Conservation (phyloP, 2,329 filamentous ascomycete species). For the Fusarium redolens region DNA sequence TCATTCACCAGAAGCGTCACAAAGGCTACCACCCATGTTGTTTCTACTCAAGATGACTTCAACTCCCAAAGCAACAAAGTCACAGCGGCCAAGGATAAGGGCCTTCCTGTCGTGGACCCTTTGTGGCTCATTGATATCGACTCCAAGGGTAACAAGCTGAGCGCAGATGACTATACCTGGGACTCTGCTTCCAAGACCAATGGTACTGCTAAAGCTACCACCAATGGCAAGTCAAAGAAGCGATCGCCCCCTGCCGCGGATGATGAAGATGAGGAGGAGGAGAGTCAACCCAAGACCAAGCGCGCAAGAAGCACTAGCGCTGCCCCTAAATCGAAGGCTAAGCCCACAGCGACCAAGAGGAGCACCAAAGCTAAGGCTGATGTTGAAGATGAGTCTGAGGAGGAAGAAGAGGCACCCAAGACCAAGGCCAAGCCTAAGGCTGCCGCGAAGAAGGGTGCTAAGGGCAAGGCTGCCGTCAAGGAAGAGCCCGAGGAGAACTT, state of each 20-base stretch:
- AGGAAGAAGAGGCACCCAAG: constrained; percentile 25
- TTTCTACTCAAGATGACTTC: constrained; percentile 66
- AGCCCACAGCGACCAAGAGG: constrained; percentile 32
- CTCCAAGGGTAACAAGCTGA: constrained; percentile 39
- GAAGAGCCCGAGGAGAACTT: constrained; percentile 41
- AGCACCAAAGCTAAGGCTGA: constrained; percentile 36
- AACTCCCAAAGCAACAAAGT: constrained; percentile 63
- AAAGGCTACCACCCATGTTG: constrained; percentile 64
- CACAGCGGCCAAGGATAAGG: constrained; percentile 57
- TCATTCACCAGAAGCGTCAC: constrained; percentile 60
- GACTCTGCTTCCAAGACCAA: constrained; percentile 43
- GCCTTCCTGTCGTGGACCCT: constrained; percentile 66
- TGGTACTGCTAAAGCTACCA: constrained; percentile 31
- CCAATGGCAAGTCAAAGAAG: constrained; percentile 43
- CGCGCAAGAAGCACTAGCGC: constrained; percentile 26
- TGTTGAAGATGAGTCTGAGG: constrained; percentile 45
- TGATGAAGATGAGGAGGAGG: constrained; percentile 46
- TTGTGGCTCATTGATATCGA: constrained; percentile 73
- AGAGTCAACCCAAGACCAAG: constrained; percentile 46
- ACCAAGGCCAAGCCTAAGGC: constrained; percentile 39
- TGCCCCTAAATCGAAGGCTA: constrained; percentile 7
- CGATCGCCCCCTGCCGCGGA: constrained; percentile 38
- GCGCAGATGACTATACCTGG: constrained; percentile 45
- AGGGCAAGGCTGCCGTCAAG: constrained; percentile 38
- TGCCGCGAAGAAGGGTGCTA: constrained; percentile 40